Percentiles rank a stretch among this genome's conserved stretches.
Evolutionary conservation across 148 eudicot genomes (phyloP).

Genomic region (Arctostaphylos glauca): DNA sequence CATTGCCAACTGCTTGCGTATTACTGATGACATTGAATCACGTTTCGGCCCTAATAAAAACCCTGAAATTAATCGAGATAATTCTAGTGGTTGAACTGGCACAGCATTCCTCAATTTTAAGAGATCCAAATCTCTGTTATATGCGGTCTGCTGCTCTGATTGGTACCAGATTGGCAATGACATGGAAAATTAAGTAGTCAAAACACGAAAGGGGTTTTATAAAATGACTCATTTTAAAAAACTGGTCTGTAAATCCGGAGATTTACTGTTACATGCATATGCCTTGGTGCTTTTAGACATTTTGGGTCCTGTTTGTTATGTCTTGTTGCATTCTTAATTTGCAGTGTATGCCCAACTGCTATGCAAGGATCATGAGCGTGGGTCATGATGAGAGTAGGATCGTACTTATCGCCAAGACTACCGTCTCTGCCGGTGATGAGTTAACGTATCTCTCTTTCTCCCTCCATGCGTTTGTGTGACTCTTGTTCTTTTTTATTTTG

Average conservation of each 20-base stretch:
- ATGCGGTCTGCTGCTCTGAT: not conserved
- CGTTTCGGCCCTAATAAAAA: not conserved
- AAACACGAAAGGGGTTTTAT: too few relatives aligned
- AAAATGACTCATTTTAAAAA: too few relatives aligned
- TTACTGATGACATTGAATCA: not conserved
- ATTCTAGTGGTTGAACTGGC: not conserved
- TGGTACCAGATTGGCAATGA: not conserved
- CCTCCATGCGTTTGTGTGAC: too few relatives aligned
- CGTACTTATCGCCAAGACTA: slow-evolving; percentile 71
- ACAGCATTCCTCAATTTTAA: not conserved
- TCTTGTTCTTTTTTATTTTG: not conserved
- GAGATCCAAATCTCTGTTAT: not conserved
- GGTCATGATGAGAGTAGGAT: slow-evolving; percentile 79
- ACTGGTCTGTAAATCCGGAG: too few relatives aligned
- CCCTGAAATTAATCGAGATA: not conserved
- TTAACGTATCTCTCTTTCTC: slow-evolving; percentile 50
- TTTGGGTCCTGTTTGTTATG: not conserved
- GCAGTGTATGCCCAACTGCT: slow-evolving; percentile 82
- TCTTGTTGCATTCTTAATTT: slow-evolving; percentile 5
- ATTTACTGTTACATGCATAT: too few relatives aligned
- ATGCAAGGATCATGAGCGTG: slow-evolving; percentile 83
- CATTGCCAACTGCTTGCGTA: not conserved
- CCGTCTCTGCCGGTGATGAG: slow-evolving; percentile 68
- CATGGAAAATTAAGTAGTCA: not conserved
- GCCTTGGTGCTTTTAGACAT: not conserved